Evolutionary conservation across 176 grass and related monocot species (phyloP).

Genomic region (Aegilops tauschii): DNA sequence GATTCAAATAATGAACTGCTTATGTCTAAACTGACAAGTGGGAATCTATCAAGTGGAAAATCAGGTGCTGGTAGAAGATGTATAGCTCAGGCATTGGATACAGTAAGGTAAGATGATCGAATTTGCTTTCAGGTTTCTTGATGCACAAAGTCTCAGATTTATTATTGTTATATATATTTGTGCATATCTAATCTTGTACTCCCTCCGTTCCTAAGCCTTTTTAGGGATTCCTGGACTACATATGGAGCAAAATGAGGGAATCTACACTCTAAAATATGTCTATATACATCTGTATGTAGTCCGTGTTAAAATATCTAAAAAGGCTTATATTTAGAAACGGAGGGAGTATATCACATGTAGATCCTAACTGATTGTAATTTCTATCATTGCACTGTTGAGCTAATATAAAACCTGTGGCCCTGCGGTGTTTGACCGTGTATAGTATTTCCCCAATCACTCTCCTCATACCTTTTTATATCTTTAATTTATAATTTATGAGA

Average conservation of each 20-base stretch:
- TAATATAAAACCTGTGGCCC: neutral
- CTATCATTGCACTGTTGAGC: too few relatives aligned
- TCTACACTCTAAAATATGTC: too few relatives aligned
- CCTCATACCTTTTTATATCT: neutral
- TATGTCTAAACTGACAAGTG: slow-evolving; percentile 22
- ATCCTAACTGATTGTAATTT: neutral
- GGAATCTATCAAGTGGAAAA: slow-evolving; percentile 33
- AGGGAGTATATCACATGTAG: neutral
- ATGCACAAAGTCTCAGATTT: neutral
- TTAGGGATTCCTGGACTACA: too few relatives aligned
- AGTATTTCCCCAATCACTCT: neutral
- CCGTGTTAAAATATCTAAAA: too few relatives aligned
- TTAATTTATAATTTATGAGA: neutral
- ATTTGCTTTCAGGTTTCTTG: slow-evolving; percentile 16
- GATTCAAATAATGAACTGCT: slow-evolving; percentile 29
- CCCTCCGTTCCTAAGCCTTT: too few relatives aligned
- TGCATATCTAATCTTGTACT: neutral
- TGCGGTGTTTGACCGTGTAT: neutral
- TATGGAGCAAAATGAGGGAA: too few relatives aligned
- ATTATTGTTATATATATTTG: neutral
- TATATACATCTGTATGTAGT: too few relatives aligned
- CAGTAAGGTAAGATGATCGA: slow-evolving; percentile 44
- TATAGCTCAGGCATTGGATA: slow-evolving; percentile 59
- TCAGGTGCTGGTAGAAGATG: slow-evolving; percentile 34
- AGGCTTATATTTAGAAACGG: too few relatives aligned